These are phyloP conservation scores for Sporobolomyces pararoseus DNA, from an alignment of 768 basidiomycete species.

Conservation along the genomic window DNA sequence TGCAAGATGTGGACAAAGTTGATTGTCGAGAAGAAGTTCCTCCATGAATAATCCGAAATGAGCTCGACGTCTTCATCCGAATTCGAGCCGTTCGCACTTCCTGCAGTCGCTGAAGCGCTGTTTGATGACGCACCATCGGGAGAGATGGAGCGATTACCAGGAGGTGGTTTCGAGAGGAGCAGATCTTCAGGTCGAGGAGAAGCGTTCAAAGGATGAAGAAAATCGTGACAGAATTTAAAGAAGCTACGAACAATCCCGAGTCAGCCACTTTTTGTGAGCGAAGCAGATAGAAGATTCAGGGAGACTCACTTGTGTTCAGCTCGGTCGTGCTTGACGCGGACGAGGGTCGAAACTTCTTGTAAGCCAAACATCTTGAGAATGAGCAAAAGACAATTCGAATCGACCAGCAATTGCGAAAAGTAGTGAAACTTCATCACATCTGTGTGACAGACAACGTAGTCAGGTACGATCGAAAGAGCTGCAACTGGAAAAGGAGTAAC, in stretches of 20 bases:
- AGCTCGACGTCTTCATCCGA: conserved; percentile 78
- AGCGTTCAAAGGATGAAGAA: conserved; percentile 64
- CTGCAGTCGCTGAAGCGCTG: background rate
- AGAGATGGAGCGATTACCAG: conserved; percentile 42
- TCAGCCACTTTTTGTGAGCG: background rate
- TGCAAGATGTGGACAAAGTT: conserved; percentile 98
- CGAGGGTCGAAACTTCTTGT: conserved; percentile 77
- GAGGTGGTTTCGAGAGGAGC: conserved; percentile 58
- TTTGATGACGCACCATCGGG: background rate
- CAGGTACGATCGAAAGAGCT: no score
- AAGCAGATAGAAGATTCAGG: background rate
- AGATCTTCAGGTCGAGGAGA: conserved; percentile 62
- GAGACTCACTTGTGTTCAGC: conserved; percentile 49
- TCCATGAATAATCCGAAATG: conserved; percentile 90
- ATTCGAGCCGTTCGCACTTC: background rate
- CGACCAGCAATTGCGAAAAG: conserved; percentile 87
- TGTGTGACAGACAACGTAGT: no score
- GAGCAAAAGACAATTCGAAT: conserved; percentile 87
- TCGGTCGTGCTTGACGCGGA: conserved; percentile 80
- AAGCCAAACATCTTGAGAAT: conserved; percentile 98
- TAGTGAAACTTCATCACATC: conserved; percentile 99
- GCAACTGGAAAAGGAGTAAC: no score
- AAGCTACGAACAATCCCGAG: conserved; percentile 59
- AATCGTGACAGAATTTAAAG: conserved; percentile 84
- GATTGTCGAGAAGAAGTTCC: conserved; percentile 94